phyloP scores from a whole-genome alignment of 73 alveolate genomes.

The Paramecium tetraurelia region DNA sequence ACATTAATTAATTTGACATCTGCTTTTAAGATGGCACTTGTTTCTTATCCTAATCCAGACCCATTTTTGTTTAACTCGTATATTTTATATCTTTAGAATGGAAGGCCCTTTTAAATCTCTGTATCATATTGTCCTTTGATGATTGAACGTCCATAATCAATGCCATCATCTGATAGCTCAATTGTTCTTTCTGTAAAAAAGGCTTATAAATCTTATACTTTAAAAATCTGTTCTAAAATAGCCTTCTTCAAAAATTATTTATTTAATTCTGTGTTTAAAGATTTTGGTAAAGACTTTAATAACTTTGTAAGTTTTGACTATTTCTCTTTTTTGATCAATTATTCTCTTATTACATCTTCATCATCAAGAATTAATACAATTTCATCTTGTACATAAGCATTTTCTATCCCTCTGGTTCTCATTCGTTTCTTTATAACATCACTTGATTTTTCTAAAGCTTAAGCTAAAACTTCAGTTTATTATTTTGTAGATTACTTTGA shows the following conservation, averaged over 20 bases:
- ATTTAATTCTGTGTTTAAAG: conserved; percentile 47
- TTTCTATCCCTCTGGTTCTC: neutral
- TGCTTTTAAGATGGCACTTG: conserved; percentile 63
- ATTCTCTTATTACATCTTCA: neutral
- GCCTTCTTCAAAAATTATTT: conserved; percentile 35
- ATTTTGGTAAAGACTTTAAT: neutral
- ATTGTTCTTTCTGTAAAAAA: conserved; percentile 68
- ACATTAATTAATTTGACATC: conserved; percentile 28
- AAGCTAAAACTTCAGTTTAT: neutral
- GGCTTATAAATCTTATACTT: conserved; percentile 72
- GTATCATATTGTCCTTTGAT: conserved; percentile 76
- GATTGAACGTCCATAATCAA: conserved; percentile 81
- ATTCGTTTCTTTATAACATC: neutral
- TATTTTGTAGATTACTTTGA: neutral
- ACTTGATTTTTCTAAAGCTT: neutral
- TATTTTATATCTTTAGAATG: conserved; percentile 36
- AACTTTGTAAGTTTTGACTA: neutral
- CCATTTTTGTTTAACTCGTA: neutral
- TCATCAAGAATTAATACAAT: neutral
- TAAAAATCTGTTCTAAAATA: conserved; percentile 55
- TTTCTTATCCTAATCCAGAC: conserved; percentile 55
- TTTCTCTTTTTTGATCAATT: conserved; percentile 28
- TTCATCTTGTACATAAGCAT: conserved; percentile 13
- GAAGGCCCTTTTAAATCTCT: conserved; percentile 43
- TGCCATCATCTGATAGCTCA: conserved; percentile 65